phyloP scores from a whole-genome alignment of 331 rosid species.

The Dryas integrifolia region DNA sequence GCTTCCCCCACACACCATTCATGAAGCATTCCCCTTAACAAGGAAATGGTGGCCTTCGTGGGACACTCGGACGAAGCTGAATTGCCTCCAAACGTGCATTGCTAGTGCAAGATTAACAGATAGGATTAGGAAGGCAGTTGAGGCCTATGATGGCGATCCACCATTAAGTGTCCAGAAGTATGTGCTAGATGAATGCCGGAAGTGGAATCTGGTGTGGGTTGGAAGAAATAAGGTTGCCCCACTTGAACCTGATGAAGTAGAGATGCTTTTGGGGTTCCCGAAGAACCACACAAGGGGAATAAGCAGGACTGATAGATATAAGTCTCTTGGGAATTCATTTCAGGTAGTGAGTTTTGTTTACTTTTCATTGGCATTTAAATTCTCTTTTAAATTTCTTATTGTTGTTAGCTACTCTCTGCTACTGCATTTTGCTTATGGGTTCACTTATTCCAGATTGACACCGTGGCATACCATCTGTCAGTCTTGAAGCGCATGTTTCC shows the following conservation, averaged over 20 bases:
- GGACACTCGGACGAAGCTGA: conserved; percentile 70
- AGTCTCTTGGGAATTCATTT: conserved; percentile 93
- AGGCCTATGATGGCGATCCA: conserved; percentile 51
- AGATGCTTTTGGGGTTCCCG: conserved; percentile 82
- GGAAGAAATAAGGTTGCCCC: conserved; percentile 96
- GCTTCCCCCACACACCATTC: conserved; percentile 62
- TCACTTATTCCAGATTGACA: conserved; percentile 70
- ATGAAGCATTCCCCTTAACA: conserved; percentile 77
- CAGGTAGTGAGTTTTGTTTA: conserved; percentile 48
- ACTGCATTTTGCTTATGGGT: conserved; percentile 16
- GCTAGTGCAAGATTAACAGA: conserved; percentile 75
- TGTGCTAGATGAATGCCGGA: conserved; percentile 76
- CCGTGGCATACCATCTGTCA: conserved; percentile 89
- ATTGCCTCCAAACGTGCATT: conserved; percentile 70
- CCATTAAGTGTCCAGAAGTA: conserved; percentile 49
- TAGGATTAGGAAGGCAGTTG: conserved; percentile 74
- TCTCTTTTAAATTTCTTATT: neutral
- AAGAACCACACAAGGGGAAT: conserved; percentile 95
- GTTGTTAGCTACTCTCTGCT: neutral
- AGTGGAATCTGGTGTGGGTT: conserved; percentile 97
- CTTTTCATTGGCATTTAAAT: neutral
- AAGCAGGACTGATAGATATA: conserved; percentile 85
- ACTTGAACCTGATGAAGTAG: conserved; percentile 88
- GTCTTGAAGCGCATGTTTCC: conserved; percentile 80
- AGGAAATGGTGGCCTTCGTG: conserved; percentile 97